These are phyloP conservation scores for Calonectria honghensis DNA, from an alignment of 2,329 filamentous ascomycete genomes.

Conservation along the genomic window DNA sequence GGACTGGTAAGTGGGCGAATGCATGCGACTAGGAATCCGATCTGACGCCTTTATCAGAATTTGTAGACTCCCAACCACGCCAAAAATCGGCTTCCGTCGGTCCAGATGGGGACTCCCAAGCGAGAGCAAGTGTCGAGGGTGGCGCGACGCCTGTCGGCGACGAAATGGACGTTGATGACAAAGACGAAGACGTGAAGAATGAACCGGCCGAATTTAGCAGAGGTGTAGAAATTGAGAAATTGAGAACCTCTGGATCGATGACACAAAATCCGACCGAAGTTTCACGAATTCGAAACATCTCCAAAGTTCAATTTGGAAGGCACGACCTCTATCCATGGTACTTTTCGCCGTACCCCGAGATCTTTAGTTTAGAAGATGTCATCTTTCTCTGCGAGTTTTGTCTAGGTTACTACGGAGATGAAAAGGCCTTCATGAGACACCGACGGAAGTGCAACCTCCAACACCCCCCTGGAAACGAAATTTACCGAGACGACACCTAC, in stretches of 20 bases:
- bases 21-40: background rate
- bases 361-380: conserved; percentile 90
- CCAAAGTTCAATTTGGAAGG: conserved; percentile 94
- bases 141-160: conserved; percentile 68
- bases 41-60: conserved; percentile 59
- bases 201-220: conserved; percentile 79
- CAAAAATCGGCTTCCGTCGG: conserved; percentile 66
- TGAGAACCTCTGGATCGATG: conserved; percentile 96
- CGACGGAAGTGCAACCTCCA: conserved; percentile 91
- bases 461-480: conserved; percentile 97
- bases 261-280: conserved; percentile 99
- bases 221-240: conserved; percentile 96
- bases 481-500: conserved; percentile 94
- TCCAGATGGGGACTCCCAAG: conserved; percentile 67
- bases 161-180: conserved; percentile 75
- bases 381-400: conserved; percentile 99
- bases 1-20: conserved; percentile 61
- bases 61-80: conserved; percentile 68
- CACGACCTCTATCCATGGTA: conserved; percentile 98
- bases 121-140: conserved; percentile 65
- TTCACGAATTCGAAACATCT: conserved; percentile 94
- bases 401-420: conserved; percentile 89
- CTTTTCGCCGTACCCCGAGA: conserved; percentile 96
- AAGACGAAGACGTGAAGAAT: conserved; percentile 65
- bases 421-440: conserved; percentile 89